phyloP scores from a whole-genome alignment of 257 asterid species.

The Jasminum sambac region DNA sequence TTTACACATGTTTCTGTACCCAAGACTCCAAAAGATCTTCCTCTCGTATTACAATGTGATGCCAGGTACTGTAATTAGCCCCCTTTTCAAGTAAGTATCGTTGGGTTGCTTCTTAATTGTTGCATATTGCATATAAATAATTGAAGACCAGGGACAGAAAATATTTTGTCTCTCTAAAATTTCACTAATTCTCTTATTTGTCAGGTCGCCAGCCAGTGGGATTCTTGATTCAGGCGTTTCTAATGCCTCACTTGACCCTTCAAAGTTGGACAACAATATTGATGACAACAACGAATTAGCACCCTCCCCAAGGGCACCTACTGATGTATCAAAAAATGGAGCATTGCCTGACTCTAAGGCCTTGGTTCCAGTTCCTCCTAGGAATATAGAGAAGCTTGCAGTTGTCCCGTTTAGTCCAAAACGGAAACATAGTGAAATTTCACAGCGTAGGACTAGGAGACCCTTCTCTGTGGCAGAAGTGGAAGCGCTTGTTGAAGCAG shows the following conservation, averaged over 20 bases:
- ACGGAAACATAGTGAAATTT: slow-evolving; percentile 56
- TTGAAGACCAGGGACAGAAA: neutral
- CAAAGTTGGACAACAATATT: slow-evolving; percentile 39
- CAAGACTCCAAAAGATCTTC: slow-evolving; percentile 28
- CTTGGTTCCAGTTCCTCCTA: slow-evolving; percentile 44
- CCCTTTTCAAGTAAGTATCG: neutral
- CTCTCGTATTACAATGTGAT: slow-evolving; percentile 33
- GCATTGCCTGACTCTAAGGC: slow-evolving; percentile 54
- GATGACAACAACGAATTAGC: slow-evolving; percentile 30
- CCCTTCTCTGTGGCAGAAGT: slow-evolving; percentile 93
- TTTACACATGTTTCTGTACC: slow-evolving; percentile 35
- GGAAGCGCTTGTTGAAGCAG: slow-evolving; percentile 92
- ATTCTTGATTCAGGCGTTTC: slow-evolving; percentile 52
- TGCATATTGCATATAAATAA: neutral
- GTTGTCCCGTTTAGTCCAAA: slow-evolving; percentile 56
- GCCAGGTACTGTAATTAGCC: slow-evolving; percentile 35
- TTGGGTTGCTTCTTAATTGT: neutral
- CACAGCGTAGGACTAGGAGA: slow-evolving; percentile 89
- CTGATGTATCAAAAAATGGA: slow-evolving; percentile 32
- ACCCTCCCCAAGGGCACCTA: slow-evolving; percentile 40
- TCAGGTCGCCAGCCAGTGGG: slow-evolving; percentile 62
- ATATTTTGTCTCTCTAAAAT: neutral
- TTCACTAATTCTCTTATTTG: neutral
- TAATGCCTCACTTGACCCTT: slow-evolving; percentile 38
- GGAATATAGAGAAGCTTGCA: slow-evolving; percentile 54